phyloP scores from a whole-genome alignment of 1,139 yeast genomes.

The Blastobotrys proliferans region DNA sequence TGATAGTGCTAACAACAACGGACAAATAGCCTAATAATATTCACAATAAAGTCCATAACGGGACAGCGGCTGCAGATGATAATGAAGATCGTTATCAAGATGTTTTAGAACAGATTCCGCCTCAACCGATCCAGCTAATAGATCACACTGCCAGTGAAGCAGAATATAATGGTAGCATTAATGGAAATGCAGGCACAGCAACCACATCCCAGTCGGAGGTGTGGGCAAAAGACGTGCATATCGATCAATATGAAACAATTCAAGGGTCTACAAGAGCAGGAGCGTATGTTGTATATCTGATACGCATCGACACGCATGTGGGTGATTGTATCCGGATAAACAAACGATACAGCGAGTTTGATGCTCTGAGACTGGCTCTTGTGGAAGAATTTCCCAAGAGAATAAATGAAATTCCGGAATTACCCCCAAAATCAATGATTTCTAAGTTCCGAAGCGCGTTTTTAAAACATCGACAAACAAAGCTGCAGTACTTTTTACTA shows the following conservation, averaged over 20 bases:
- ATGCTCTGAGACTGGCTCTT: constrained; percentile 44
- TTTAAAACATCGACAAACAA: constrained; percentile 58
- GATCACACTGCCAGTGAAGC: constrained; percentile 22
- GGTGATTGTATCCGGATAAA: constrained; percentile 44
- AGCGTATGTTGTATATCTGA: constrained; percentile 42
- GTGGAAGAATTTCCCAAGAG: constrained; percentile 39
- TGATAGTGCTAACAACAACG: too few species aligned
- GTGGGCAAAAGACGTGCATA: constrained; percentile 40
- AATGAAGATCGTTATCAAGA: constrained; percentile 5
- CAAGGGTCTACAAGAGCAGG: constrained; percentile 34
- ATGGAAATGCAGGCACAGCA: neutral
- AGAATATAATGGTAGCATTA: neutral
- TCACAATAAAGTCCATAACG: too few species aligned
- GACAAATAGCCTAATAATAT: too few species aligned
- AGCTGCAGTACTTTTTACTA: constrained; percentile 70
- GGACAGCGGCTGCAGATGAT: too few species aligned
- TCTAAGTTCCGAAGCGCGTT: constrained; percentile 52
- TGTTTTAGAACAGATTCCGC: constrained; percentile 14
- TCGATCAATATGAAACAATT: constrained; percentile 41
- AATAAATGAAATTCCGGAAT: constrained; percentile 47
- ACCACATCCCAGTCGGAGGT: constrained; percentile 8
- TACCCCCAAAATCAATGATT: constrained; percentile 64
- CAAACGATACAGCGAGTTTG: constrained; percentile 66
- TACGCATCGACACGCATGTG: constrained; percentile 33
- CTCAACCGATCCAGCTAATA: constrained; percentile 25